Conservation (phyloP, 805 yeast genomes). For the Saccharomyces mikatae region DNA sequence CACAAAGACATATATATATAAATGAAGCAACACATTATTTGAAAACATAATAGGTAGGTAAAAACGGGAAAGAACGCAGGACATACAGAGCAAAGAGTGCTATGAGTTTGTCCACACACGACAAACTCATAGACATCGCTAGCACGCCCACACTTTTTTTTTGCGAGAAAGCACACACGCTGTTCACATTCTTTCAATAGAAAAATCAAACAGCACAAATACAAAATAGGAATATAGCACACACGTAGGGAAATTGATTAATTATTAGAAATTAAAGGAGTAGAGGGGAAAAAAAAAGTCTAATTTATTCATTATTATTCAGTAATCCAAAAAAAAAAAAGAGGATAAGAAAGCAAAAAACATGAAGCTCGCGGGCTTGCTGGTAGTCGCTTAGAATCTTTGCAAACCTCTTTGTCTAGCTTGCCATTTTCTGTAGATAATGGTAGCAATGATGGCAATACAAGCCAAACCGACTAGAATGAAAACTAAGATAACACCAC, state of each 20-base stretch:
- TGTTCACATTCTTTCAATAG: not conserved
- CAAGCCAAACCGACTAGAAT: constrained; percentile 32
- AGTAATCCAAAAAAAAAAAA: not conserved
- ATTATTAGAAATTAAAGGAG: not conserved
- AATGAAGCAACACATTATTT: not conserved
- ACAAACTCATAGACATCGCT: not conserved
- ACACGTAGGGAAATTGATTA: not conserved
- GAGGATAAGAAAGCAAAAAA: not conserved
- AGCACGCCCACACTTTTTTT: not conserved
- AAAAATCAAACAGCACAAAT: not conserved
- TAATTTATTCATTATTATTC: not conserved
- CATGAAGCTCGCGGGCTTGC: not conserved
- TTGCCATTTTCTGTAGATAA: constrained; percentile 29
- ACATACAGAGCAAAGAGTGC: not conserved
- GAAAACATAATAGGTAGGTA: not conserved
- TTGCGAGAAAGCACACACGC: not conserved
- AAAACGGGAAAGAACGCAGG: not conserved
- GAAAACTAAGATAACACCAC: constrained; percentile 69
- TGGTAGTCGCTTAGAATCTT: constrained; percentile 23
- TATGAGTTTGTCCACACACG: not conserved
- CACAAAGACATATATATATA: not conserved
- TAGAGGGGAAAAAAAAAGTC: not conserved
- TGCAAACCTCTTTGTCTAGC: constrained; percentile 34
- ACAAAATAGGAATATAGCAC: not conserved
- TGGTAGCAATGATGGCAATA: constrained; percentile 26